These are phyloP conservation scores for Pyricularia sp. DNA, from an alignment of 2,329 filamentous ascomycete genomes.

Conservation along the genomic window DNA sequence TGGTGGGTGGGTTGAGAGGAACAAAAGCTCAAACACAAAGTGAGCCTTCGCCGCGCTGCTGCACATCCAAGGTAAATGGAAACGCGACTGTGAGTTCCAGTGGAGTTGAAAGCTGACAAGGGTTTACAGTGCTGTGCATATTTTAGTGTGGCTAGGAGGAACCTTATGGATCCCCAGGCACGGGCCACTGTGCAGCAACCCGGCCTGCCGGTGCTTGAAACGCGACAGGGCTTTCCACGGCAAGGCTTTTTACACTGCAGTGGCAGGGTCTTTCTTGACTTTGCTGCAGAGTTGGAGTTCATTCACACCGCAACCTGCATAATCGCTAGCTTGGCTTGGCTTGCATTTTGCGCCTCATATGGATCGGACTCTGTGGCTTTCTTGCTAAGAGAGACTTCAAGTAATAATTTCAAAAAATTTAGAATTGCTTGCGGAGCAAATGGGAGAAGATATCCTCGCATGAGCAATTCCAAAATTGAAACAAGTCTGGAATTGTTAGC, in stretches of 20 bases:
- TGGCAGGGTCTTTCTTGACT: too few species aligned
- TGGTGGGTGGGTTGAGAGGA: background rate
- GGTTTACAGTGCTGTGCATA: background rate
- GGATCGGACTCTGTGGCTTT: background rate
- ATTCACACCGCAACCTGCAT: background rate
- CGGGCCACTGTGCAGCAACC: background rate
- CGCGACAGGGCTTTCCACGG: background rate
- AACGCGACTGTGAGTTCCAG: background rate
- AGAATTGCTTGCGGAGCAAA: background rate
- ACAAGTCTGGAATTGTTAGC: background rate
- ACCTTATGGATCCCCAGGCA: background rate
- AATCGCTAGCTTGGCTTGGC: background rate
- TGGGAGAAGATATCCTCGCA: background rate
- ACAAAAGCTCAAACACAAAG: background rate
- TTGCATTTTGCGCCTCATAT: background rate
- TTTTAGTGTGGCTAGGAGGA: background rate
- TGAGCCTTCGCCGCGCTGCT: background rate
- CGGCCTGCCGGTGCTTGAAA: background rate
- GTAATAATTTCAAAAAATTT: background rate
- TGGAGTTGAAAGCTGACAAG: background rate
- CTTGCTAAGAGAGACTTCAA: background rate
- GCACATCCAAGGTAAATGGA: background rate
- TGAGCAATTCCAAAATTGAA: background rate
- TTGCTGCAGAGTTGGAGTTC: background rate
- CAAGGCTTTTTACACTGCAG: background rate